Conservation (phyloP, 2,329 filamentous ascomycete genomes). For the Aschersonia sp. region DNA sequence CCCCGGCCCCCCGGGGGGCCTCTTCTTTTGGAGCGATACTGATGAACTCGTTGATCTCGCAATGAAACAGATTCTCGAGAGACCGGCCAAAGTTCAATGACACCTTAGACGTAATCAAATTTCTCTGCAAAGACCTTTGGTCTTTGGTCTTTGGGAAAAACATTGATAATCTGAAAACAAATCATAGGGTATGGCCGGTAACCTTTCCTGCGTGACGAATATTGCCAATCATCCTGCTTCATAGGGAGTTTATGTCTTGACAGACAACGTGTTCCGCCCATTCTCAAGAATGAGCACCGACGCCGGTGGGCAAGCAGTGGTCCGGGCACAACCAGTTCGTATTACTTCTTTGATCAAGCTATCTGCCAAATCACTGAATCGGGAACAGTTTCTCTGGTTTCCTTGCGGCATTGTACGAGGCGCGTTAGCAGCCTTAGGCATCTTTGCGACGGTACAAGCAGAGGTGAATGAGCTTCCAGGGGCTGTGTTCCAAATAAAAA, state of each 20-base stretch:
- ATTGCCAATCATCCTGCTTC: background rate
- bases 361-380: background rate
- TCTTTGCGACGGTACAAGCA: constrained; percentile 80
- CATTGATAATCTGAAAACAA: constrained; percentile 96
- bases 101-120: constrained; percentile 92
- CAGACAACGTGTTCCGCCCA: constrained; percentile 81
- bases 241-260: constrained; percentile 87
- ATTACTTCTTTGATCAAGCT: constrained; percentile 14
- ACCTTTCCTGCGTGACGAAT: background rate
- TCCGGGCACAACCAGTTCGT: constrained; percentile 61
- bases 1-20: too few relatives aligned
- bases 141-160: constrained; percentile 89
- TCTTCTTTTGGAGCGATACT: too few relatives aligned
- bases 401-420: constrained; percentile 87
- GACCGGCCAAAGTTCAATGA: constrained; percentile 82
- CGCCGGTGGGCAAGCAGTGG: constrained; percentile 55
- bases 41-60: background rate
- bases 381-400: constrained; percentile 75
- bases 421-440: constrained; percentile 81
- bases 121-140: constrained; percentile 97
- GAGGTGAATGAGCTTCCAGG: constrained; percentile 76
- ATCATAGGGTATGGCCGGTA: constrained; percentile 55
- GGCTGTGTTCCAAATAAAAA: constrained; percentile 94
- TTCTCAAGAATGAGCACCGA: constrained; percentile 83
- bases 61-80: constrained; percentile 50